Base-by-base conservation (phyloP, 257 asterid genomes). In the Penstemon barbatus region DNA sequence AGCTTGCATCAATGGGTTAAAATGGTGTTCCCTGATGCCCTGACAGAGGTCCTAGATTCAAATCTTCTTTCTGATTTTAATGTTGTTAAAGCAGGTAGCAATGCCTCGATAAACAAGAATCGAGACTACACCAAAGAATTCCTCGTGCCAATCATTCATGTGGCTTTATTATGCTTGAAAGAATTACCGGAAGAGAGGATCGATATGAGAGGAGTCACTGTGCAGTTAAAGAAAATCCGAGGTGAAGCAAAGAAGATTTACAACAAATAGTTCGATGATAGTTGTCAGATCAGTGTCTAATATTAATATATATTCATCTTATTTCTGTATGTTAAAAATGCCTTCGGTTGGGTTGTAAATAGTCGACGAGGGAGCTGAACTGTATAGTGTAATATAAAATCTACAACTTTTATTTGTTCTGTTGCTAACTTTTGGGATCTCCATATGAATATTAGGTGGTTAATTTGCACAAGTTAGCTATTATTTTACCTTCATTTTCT, bases 1-100 rank as follows among this genome's bases (percentile, higher is more conserved):
- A 72, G 78, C 60, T 67, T 82, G 76, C 81, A 67, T 41, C 72
- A 83, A 73, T 83, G 83, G 85, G 77, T 80, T 18, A 39, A 11
- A 1, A 19, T 52, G 52, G 72, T 65, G 18, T 73, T 63, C 73
- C 82, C 84, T 15, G 72, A 69, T 57, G 70, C 77, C 19, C 40
- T 78, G 42, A 50, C 40, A 42, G 78, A 74, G 43, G 75, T 81
- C 37, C 56, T 71, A 41, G 85, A 81, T 18, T 11, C 78, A 19
- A 40, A 44, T 58, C 77, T 81, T 63, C 58, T 44, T 11, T 3
- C 44, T 61, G 71, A 78, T 8, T 19, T 36, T 45, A 37, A 19
- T 39, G 57, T 25, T 33, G n/a, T 19, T 12, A 33, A 43, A 11
- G 81, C 61, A 15, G 53, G 49, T 4, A 51, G 9, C 15, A 38